These are phyloP conservation scores for Aphanomyces euteiches DNA, from an alignment of 352 stramenopile species.

Conservation along the genomic window DNA sequence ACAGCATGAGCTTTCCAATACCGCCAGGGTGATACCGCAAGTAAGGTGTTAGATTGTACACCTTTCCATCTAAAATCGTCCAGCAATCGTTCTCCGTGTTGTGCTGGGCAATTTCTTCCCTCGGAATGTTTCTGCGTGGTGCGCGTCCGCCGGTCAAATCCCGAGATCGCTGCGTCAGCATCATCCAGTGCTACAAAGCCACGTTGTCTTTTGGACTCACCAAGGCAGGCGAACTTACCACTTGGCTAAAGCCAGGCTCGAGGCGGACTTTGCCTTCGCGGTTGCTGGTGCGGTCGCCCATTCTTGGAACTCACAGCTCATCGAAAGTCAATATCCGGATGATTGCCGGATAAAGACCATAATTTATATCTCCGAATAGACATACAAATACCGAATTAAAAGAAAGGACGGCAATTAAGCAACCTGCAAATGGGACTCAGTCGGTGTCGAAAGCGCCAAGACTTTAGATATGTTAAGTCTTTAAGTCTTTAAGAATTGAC, in stretches of 20 bases:
- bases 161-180: slow-evolving; percentile 67
- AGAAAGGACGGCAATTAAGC: too few species aligned
- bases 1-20: slow-evolving; percentile 86
- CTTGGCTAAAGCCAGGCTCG: slow-evolving; percentile 87
- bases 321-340: too few species aligned
- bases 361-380: too few species aligned
- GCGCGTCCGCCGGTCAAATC: slow-evolving; percentile 78
- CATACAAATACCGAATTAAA: too few species aligned
- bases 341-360: too few species aligned
- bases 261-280: slow-evolving; percentile 65
- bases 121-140: slow-evolving; percentile 58
- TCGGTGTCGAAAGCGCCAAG: too few species aligned
- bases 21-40: slow-evolving; percentile 97
- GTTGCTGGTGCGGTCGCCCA: slow-evolving; percentile 30
- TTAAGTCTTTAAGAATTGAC: too few species aligned
- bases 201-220: too few species aligned
- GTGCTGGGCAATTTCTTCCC: slow-evolving; percentile 86
- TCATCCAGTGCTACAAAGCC: slow-evolving; percentile 87
- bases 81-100: slow-evolving; percentile 90
- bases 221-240: slow-evolving; percentile 44
- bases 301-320: neutral
- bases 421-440: too few species aligned
- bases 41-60: slow-evolving; percentile 97
- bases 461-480: too few species aligned
- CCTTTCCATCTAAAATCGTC: slow-evolving; percentile 88